These are phyloP conservation scores for Lathyrus sativus DNA, from an alignment of 306 rosid species.

Conservation along the genomic window DNA sequence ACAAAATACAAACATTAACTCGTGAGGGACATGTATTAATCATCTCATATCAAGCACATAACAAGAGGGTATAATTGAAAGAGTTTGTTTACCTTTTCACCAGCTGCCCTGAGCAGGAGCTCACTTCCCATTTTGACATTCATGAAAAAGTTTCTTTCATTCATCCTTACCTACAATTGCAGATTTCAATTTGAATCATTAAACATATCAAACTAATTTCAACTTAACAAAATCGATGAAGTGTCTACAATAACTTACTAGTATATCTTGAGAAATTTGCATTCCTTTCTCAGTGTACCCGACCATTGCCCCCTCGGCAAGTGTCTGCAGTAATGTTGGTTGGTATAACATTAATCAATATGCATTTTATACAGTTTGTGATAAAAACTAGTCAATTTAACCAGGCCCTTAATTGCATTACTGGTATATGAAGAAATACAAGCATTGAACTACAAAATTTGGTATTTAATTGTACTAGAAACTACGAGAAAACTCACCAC, in stretches of 20 bases:
- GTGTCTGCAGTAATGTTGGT: conserved; percentile 58
- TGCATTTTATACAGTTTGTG: conserved; percentile 18
- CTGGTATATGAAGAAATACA: background rate
- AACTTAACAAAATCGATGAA: conserved; percentile 15
- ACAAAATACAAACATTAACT: conserved; percentile 28
- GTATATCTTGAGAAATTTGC: conserved; percentile 77
- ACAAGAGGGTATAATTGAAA: conserved; percentile 22
- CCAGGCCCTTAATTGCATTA: background rate
- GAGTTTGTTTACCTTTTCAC: conserved; percentile 72
- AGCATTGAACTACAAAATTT: conserved; percentile 5
- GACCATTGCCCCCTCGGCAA: conserved; percentile 85
- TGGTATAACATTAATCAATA: conserved; percentile 31
- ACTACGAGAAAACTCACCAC: conserved; percentile 54
- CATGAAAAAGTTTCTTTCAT: conserved; percentile 59
- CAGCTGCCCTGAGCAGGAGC: conserved; percentile 75
- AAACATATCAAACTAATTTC: conserved; percentile 19
- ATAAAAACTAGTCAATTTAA: background rate
- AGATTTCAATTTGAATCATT: background rate
- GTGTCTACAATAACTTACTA: conserved; percentile 53
- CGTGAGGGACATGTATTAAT: background rate
- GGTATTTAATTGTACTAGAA: conserved; percentile 13
- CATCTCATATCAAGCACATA: conserved; percentile 13
- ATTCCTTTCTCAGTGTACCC: conserved; percentile 88
- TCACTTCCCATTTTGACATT: conserved; percentile 54
- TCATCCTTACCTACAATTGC: conserved; percentile 62